A percentile compares a stretch with the other conserved stretches of the same genome.
Conservation (phyloP, 2,329 filamentous ascomycete genomes). For the Pseudogymnoascus destructans region DNA sequence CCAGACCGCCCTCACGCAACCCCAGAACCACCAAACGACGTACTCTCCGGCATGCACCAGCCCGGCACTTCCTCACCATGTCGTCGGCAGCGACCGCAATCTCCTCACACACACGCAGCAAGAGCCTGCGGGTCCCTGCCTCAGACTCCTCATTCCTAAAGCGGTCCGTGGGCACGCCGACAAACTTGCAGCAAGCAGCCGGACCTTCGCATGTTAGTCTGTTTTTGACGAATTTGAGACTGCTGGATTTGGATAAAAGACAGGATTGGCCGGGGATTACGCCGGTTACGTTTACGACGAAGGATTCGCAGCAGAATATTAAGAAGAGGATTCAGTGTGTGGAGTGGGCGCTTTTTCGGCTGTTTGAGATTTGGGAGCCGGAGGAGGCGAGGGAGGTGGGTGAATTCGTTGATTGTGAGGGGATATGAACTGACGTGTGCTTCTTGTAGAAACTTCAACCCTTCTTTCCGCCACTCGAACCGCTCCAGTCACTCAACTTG, state of each 20-base stretch:
- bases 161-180: slow-evolving; percentile 9
- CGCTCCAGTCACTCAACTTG: slow-evolving; percentile 80
- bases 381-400: slow-evolving; percentile 59
- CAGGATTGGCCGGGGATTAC: slow-evolving; percentile 73
- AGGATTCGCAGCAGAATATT: slow-evolving; percentile 55
- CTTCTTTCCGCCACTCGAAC: slow-evolving; percentile 83
- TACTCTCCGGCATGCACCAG: background rate
- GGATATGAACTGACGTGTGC: slow-evolving; percentile 12
- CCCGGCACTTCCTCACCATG: slow-evolving; percentile 13
- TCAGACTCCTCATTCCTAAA: slow-evolving; percentile 15
- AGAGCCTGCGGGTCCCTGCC: slow-evolving; percentile 20
- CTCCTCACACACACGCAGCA: slow-evolving; percentile 16
- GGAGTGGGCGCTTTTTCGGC: slow-evolving; percentile 83
- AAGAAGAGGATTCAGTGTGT: slow-evolving; percentile 70
- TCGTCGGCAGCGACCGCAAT: slow-evolving; percentile 20
- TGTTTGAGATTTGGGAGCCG: slow-evolving; percentile 75
- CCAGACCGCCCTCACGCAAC: background rate
- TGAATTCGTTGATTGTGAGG: slow-evolving; percentile 9
- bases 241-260: slow-evolving; percentile 65
- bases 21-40: slow-evolving; percentile 4
- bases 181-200: slow-evolving; percentile 13
- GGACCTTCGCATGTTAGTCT: slow-evolving; percentile 43
- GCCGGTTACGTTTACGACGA: slow-evolving; percentile 53
- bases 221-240: slow-evolving; percentile 71
- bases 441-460: slow-evolving; percentile 59